These are phyloP conservation scores for Trametes versicolor DNA, from an alignment of 1,284 basidiomycete genomes.

Conservation along the genomic window DNA sequence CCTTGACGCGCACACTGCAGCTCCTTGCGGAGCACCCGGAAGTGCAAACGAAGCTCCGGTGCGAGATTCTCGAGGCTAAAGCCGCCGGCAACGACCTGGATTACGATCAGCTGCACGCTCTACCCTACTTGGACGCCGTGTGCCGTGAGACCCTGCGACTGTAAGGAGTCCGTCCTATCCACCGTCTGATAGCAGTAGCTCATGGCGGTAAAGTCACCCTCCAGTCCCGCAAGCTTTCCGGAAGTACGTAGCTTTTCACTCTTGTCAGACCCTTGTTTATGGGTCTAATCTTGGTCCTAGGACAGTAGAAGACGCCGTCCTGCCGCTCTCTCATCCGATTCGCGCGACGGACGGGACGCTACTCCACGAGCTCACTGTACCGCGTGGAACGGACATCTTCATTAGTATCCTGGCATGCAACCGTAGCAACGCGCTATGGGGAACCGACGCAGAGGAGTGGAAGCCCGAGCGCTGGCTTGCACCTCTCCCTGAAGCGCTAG, in stretches of 20 bases:
- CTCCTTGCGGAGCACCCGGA: slow-evolving; percentile 7
- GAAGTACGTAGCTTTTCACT: slow-evolving; percentile 7
- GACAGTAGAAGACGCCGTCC: slow-evolving; percentile 32
- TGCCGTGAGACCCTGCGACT: slow-evolving; percentile 45
- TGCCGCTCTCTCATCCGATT: slow-evolving; percentile 40
- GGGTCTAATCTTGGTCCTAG: not conserved
- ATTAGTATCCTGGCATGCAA: slow-evolving; percentile 61
- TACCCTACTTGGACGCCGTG: slow-evolving; percentile 47
- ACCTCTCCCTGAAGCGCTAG: slow-evolving; percentile 29
- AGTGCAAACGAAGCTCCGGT: slow-evolving; percentile 8
- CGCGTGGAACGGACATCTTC: slow-evolving; percentile 56
- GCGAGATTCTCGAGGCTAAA: slow-evolving; percentile 12
- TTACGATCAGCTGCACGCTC: slow-evolving; percentile 22
- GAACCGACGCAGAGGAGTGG: slow-evolving; percentile 62
- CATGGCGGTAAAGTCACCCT: slow-evolving; percentile 8
- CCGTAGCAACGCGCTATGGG: slow-evolving; percentile 58
- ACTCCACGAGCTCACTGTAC: slow-evolving; percentile 50
- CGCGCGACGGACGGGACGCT: slow-evolving; percentile 41
- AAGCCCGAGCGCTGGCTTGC: slow-evolving; percentile 49
- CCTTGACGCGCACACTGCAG: slow-evolving; percentile 14
- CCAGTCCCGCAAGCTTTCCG: slow-evolving; percentile 15
- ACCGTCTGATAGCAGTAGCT: not conserved
- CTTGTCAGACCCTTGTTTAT: not conserved
- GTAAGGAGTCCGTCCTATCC: slow-evolving; percentile 21
- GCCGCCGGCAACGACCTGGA: not conserved